Evolutionary conservation across 2,329 filamentous ascomycete species (phyloP).

Genomic region (Podosphaera xanthii): DNA sequence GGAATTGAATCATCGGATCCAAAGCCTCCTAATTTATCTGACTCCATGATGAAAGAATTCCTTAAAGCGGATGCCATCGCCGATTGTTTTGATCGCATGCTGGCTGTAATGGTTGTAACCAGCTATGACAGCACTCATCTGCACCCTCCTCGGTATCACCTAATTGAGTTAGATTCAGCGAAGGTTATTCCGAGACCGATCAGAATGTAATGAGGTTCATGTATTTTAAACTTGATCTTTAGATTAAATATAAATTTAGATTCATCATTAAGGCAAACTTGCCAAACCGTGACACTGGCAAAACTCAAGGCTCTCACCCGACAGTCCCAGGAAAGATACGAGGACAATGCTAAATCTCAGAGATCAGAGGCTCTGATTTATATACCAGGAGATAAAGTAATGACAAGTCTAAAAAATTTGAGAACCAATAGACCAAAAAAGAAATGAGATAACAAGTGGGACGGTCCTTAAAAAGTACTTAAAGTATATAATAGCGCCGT

Average conservation of each 20-base stretch:
- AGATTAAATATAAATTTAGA: too few species aligned
- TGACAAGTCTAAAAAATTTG: conserved; percentile 1
- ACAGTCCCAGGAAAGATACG: not conserved
- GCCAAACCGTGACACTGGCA: not conserved
- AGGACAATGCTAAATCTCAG: conserved; percentile 1
- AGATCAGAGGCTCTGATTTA: not conserved
- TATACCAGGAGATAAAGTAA: not conserved
- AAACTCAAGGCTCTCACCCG: not conserved
- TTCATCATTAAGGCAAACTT: too few species aligned
- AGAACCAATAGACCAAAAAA: conserved; percentile 1
- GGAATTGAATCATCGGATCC: not conserved
- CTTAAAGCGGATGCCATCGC: not conserved
- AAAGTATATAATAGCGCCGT: not conserved
- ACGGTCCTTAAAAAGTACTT: not conserved
- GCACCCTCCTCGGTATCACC: too few species aligned
- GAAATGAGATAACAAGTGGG: not conserved
- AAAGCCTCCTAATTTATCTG: not conserved
- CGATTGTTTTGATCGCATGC: not conserved
- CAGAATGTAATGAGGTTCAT: too few species aligned
- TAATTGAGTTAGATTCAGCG: too few species aligned
- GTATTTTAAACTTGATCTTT: too few species aligned
- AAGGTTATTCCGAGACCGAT: too few species aligned
- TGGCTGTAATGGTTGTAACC: not conserved
- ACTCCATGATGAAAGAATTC: not conserved
- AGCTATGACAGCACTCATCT: too few species aligned